Evolutionary conservation across 805 yeast genomes (phyloP).

Genomic region (Metschnikowia noctiluminum): DNA sequence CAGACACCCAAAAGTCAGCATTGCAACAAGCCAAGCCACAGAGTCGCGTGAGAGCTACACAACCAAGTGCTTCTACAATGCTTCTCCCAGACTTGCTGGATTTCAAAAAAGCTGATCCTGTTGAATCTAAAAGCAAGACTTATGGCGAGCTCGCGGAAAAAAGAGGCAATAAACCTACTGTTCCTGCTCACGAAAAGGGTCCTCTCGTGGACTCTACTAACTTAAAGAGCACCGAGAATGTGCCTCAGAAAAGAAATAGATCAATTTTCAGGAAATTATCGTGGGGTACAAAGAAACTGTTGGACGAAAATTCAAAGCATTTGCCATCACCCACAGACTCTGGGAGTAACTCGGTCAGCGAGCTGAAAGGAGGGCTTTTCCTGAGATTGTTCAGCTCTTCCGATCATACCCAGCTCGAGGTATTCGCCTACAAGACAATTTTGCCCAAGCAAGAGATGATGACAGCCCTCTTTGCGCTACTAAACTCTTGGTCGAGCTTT

Average conservation of each 20-base stretch:
- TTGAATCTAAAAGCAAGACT: background rate
- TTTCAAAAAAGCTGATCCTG: slow-evolving; percentile 4
- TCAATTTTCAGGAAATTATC: slow-evolving; percentile 50
- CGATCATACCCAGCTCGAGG: slow-evolving; percentile 22
- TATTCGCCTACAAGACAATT: slow-evolving; percentile 35
- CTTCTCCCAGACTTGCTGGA: slow-evolving; percentile 27
- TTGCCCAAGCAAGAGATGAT: slow-evolving; percentile 54
- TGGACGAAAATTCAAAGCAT: slow-evolving; percentile 24
- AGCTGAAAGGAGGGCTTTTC: slow-evolving; percentile 12
- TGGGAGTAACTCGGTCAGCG: slow-evolving; percentile 20
- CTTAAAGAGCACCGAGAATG: slow-evolving; percentile 5
- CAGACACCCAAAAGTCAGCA: slow-evolving; percentile 33
- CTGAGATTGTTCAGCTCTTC: slow-evolving; percentile 42
- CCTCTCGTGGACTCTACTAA: slow-evolving; percentile 34
- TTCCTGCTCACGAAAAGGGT: slow-evolving; percentile 1
- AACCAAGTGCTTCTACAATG: slow-evolving; percentile 37
- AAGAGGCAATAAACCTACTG: background rate
- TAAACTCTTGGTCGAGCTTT: slow-evolving; percentile 66
- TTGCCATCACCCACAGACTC: slow-evolving; percentile 28
- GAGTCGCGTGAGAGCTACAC: slow-evolving; percentile 12
- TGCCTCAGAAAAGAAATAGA: slow-evolving; percentile 28
- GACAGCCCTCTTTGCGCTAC: slow-evolving; percentile 59
- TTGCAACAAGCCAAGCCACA: background rate
- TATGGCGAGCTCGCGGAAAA: slow-evolving; percentile 6
- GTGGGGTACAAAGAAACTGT: slow-evolving; percentile 44